Evolutionary conservation across 2,329 filamentous ascomycete species (phyloP).

Genomic region (Cephalotrichum gorgonifer): DNA sequence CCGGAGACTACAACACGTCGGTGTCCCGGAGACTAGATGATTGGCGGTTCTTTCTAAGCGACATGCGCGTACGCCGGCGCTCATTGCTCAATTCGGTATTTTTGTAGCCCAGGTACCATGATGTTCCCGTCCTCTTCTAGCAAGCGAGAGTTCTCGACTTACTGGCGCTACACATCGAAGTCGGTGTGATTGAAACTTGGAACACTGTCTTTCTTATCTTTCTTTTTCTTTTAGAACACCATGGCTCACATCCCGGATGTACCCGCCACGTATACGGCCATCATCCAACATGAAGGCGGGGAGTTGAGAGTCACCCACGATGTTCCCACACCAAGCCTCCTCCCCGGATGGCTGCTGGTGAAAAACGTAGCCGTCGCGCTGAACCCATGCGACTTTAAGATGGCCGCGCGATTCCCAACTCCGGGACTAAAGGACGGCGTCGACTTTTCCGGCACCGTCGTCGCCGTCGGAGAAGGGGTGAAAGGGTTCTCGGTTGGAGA

Average conservation of each 20-base stretch:
- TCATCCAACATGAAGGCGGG: constrained; percentile 2
- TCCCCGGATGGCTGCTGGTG: constrained; percentile 16
- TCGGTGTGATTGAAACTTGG: too few relatives aligned
- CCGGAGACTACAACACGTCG: too few relatives aligned
- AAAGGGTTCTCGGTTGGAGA: constrained; percentile 34
- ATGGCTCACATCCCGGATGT: neutral
- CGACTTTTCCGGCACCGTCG: constrained; percentile 31
- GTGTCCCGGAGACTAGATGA: neutral
- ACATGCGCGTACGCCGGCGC: too few relatives aligned
- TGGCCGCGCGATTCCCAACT: constrained; percentile 14
- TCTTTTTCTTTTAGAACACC: too few relatives aligned
- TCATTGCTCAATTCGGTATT: too few relatives aligned
- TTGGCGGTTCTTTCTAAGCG: too few relatives aligned
- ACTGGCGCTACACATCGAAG: too few relatives aligned
- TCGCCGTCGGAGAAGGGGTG: constrained; percentile 30
- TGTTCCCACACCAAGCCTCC: neutral
- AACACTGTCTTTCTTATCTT: too few relatives aligned
- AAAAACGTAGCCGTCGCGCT: constrained; percentile 22
- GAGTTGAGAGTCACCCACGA: constrained; percentile 1
- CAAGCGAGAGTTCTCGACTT: too few relatives aligned
- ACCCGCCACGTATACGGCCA: constrained; percentile 1
- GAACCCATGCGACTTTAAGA: constrained; percentile 26
- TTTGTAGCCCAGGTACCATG: too few relatives aligned
- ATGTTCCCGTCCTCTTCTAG: too few relatives aligned
- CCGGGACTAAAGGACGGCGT: constrained; percentile 22